Conservation (phyloP, 2,329 filamentous ascomycete species). For the Aspergillus aculeatinus region DNA sequence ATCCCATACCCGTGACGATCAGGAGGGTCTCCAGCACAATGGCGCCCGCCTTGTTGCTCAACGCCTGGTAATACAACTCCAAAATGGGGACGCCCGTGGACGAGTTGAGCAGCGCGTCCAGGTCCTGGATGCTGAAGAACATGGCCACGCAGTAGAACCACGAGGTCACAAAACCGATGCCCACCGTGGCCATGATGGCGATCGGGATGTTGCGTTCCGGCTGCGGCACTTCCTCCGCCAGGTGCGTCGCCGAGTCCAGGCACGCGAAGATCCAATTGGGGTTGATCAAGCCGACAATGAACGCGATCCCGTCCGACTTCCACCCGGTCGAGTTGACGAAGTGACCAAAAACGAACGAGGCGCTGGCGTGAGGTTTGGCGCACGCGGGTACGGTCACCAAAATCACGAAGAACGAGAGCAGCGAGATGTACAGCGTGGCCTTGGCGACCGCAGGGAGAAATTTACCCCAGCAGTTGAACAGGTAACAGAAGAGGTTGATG, state of each 20-base stretch:
- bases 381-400: conserved; percentile 49
- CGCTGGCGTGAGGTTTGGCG: conserved; percentile 47
- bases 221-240: conserved; percentile 52
- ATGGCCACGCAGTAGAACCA: conserved; percentile 50
- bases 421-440: conserved; percentile 46
- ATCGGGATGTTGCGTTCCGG: conserved; percentile 52
- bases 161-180: conserved; percentile 45
- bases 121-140: conserved; percentile 52
- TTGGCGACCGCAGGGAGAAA: conserved; percentile 42
- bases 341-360: conserved; percentile 52
- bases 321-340: conserved; percentile 56
- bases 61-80: conserved; percentile 49
- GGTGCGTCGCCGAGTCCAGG: conserved; percentile 52
- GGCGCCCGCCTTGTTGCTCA: conserved; percentile 45
- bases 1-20: conserved; percentile 50
- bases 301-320: conserved; percentile 50
- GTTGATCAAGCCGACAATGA: conserved; percentile 55
- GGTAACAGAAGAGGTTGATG: conserved; percentile 49
- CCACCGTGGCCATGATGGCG: conserved; percentile 52
- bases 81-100: conserved; percentile 50
- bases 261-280: conserved; percentile 54
- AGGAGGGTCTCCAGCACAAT: conserved; percentile 49
- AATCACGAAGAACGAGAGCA: conserved; percentile 51
- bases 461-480: conserved; percentile 50
- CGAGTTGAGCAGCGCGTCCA: conserved; percentile 41